Evolutionary conservation across 2,329 filamentous ascomycete genomes (phyloP), one percentile per base, ranked within the genome.

Genomic region (Sporothrix luriei): DNA sequence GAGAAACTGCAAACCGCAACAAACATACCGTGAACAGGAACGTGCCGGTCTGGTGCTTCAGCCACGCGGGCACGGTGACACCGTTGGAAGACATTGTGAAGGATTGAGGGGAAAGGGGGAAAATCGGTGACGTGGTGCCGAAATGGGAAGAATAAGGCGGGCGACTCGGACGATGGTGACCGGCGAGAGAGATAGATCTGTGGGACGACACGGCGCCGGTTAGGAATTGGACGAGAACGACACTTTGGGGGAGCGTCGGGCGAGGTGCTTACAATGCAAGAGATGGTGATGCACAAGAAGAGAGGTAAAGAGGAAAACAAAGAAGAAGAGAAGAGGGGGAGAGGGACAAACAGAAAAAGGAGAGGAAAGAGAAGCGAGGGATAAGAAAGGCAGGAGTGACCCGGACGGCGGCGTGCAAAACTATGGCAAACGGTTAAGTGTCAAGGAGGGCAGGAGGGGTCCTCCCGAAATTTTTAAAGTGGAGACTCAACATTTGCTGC

Each of bases 21-120:
- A 43, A 40, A 65, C 83, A 81, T 84, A 89, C 87, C 78, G 92
- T 95, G 87, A 94, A 94, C 75, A 94, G 88, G 85, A 94, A 94
- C 76, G 88, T 91, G 74, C 89, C 90, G 79, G 85, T 80, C 75
- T 88, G 87, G 80, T 85, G 82, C 80, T 84, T 83, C 76, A 78
- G 80, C 78, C 79, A 80, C 69, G 75, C 72, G 73, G 76, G 72
- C 66, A 75, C 75, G 46, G 21, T 77, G 72, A 76, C 74, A 70
- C 78, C 77, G 73, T 78, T 80, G 72, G 78, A 74, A 77, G 76
- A 79, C 81, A 78, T 81, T 78, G 46, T 67, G 55, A 40, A 29
- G 64, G 38, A 24, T 76, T 21, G 33, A 40, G 54, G 55, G 40
- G n/a, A 6, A 49, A 10, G 40, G 24, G 26, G 33, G 13, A 51